Evolutionary conservation across 805 yeast species (phyloP).

Genomic region (Deakozyma indianensis): DNA sequence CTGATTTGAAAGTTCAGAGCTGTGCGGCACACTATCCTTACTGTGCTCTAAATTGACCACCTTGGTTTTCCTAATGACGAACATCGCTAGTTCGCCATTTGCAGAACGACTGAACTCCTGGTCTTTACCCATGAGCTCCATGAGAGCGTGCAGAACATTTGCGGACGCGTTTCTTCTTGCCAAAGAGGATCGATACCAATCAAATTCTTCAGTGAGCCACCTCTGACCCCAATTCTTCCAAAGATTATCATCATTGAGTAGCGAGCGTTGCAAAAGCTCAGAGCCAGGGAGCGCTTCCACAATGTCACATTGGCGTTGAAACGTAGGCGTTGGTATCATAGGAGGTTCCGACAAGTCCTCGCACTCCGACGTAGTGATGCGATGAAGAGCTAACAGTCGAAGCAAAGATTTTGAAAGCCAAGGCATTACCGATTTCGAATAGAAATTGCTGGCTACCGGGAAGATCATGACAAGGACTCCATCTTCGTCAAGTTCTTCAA

Average conservation of each 20-base stretch:
- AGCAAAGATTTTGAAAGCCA: slow-evolving; percentile 14
- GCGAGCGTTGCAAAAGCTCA: slow-evolving; percentile 6
- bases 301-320: slow-evolving; percentile 6
- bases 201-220: slow-evolving; percentile 13
- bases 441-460: slow-evolving; percentile 13
- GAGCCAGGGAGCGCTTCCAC: slow-evolving; percentile 5
- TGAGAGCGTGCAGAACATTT: slow-evolving; percentile 3
- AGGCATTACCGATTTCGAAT: slow-evolving; percentile 9
- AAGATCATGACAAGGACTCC: slow-evolving; percentile 12
- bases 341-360: slow-evolving; percentile 13
- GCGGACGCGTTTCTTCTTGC: background rate
- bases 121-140: slow-evolving; percentile 7
- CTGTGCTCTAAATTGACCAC: no score
- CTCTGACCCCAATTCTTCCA: slow-evolving; percentile 10
- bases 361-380: slow-evolving; percentile 13
- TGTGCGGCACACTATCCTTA: no score
- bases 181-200: slow-evolving; percentile 9
- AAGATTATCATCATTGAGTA: slow-evolving; percentile 3
- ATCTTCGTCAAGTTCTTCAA: slow-evolving; percentile 11
- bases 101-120: slow-evolving; percentile 4
- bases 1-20: no score
- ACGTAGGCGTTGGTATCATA: slow-evolving; percentile 6
- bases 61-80: slow-evolving; percentile 8
- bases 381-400: slow-evolving; percentile 13
- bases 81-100: slow-evolving; percentile 6